These are phyloP conservation scores for Xylaria castorea DNA, from an alignment of 495 filamentous ascomycete genomes.

Conservation along the genomic window DNA sequence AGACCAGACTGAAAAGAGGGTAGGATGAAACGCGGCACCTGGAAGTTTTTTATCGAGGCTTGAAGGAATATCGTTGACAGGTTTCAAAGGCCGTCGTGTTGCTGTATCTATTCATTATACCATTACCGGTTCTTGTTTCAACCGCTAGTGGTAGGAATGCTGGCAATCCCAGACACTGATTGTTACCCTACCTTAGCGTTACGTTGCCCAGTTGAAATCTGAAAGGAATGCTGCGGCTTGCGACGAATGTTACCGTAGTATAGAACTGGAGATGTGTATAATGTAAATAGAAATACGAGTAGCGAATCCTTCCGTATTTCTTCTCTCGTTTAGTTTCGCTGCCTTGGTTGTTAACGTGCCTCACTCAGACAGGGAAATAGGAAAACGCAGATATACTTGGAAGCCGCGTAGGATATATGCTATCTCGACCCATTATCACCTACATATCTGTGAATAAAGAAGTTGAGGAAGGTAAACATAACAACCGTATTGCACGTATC, in stretches of 20 bases:
- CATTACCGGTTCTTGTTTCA: slow-evolving; percentile 8
- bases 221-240: slow-evolving; percentile 7
- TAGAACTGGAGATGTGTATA: background rate
- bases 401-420: background rate
- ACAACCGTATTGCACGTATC: background rate
- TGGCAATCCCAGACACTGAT: background rate
- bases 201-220: background rate
- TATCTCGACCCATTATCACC: background rate
- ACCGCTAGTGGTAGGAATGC: background rate
- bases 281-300: slow-evolving; percentile 13
- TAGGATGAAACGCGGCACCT: slow-evolving; percentile 14
- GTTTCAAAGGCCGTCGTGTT: slow-evolving; percentile 10
- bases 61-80: slow-evolving; percentile 9
- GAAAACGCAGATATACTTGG: background rate
- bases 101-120: background rate
- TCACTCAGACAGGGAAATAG: background rate
- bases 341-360: background rate
- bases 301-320: slow-evolving; percentile 12
- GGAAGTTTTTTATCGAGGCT: slow-evolving; percentile 9
- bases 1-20: background rate
- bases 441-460: background rate
- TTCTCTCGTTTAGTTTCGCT: background rate
- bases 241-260: slow-evolving; percentile 20
- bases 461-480: background rate
- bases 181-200: slow-evolving; percentile 7